A percentile compares a stretch with the other conserved stretches of the same genome.
These are phyloP conservation scores for Yarrowia sp. DNA, from an alignment of 805 yeast species.

Conservation along the genomic window DNA sequence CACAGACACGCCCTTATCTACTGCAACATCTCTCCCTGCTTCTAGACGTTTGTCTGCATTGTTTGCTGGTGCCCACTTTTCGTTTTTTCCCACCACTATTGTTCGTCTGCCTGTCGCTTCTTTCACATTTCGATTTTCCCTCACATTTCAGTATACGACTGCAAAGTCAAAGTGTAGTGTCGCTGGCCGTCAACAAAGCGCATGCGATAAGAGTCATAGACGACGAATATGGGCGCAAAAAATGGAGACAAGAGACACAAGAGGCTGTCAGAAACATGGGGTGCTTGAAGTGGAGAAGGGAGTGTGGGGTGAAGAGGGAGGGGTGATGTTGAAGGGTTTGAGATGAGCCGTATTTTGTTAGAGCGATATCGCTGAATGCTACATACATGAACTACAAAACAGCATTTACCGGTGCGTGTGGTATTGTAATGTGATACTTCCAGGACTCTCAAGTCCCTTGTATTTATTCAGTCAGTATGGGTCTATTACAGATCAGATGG, in stretches of 20 bases:
- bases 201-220: constrained; percentile 11
- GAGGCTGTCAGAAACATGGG: constrained; percentile 6
- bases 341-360: too few relatives aligned
- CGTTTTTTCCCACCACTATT: neutral
- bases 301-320: neutral
- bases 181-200: neutral
- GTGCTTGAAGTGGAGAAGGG: neutral
- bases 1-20: neutral
- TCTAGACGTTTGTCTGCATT: neutral
- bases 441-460: too few relatives aligned
- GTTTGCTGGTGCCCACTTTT: neutral
- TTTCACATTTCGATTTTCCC: constrained; percentile 17
- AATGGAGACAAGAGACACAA: neutral
- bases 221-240: neutral
- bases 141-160: neutral
- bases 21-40: constrained; percentile 1
- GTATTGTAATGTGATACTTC: too few relatives aligned
- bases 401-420: too few relatives aligned
- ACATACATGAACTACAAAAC: too few relatives aligned
- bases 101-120: neutral
- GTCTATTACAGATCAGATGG: constrained; percentile 31
- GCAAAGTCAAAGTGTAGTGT: constrained; percentile 3
- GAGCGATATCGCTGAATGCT: too few relatives aligned
- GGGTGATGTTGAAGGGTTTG: neutral
- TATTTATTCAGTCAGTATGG: constrained; percentile 32